phyloP scores from a whole-genome alignment of 768 basidiomycete species.

The Cystofilobasidium ferigula region DNA sequence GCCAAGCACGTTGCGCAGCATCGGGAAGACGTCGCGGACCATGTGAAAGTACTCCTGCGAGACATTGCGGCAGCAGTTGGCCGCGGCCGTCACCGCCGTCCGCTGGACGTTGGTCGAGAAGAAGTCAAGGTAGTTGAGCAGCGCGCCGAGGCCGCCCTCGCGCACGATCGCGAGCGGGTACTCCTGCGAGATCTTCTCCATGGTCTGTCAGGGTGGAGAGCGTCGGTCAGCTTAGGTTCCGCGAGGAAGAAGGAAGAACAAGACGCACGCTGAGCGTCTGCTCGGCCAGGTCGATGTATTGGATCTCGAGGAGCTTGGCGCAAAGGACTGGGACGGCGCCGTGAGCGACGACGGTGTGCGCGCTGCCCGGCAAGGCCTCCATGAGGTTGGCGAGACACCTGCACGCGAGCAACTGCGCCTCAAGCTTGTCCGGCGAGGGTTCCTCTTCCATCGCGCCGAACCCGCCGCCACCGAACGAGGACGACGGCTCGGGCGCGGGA shows the following conservation, averaged over 20 bases:
- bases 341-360: slow-evolving; percentile 94
- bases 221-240: not conserved
- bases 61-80: slow-evolving; percentile 91
- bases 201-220: slow-evolving; percentile 50
- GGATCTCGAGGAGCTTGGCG: slow-evolving; percentile 92
- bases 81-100: slow-evolving; percentile 88
- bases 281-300: slow-evolving; percentile 94
- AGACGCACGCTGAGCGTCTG: slow-evolving; percentile 86
- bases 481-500: not conserved
- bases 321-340: slow-evolving; percentile 97
- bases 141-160: slow-evolving; percentile 83
- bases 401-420: slow-evolving; percentile 91
- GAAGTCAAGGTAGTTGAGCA: slow-evolving; percentile 94
- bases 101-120: slow-evolving; percentile 96
- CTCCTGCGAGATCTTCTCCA: slow-evolving; percentile 97
- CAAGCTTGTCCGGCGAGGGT: slow-evolving; percentile 41
- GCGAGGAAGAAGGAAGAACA: not conserved
- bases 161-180: slow-evolving; percentile 91
- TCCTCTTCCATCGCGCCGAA: slow-evolving; percentile 28
- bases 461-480: slow-evolving; percentile 1
- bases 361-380: slow-evolving; percentile 95
- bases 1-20: slow-evolving; percentile 77
- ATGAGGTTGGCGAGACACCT: slow-evolving; percentile 94
- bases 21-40: slow-evolving; percentile 71
- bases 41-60: slow-evolving; percentile 77